Percentiles rank a stretch among this genome's conserved stretches.
Conservation (phyloP, 139 green algal species). For the Deuterostichococcus epilithicus region DNA sequence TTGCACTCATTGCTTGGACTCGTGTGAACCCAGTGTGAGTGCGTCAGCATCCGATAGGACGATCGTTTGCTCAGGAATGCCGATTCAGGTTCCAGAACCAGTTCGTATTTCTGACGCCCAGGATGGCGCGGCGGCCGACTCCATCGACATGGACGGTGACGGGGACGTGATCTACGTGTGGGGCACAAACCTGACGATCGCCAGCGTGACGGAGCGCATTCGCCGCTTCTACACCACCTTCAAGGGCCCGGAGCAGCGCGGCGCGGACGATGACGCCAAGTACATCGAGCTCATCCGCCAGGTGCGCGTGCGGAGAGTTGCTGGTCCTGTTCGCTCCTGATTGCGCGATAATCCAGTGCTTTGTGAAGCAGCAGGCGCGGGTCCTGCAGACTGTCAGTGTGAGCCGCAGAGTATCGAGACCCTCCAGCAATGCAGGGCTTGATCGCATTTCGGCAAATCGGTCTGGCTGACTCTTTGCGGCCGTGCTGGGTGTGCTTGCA, state of each 20-base stretch:
- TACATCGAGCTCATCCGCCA: conserved; percentile 54
- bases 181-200: conserved; percentile 79
- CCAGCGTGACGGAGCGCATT: conserved; percentile 26
- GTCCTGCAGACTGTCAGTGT: neutral
- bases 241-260: conserved; percentile 25
- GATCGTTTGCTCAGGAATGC: no score
- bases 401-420: neutral
- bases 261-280: conserved; percentile 31
- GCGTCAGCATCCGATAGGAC: no score
- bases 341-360: neutral
- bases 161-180: conserved; percentile 73
- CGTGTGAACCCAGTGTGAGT: no score
- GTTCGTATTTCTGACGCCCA: neutral
- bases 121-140: neutral
- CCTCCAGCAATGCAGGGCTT: neutral
- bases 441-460: neutral
- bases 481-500: conserved; percentile 4
- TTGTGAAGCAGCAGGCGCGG: neutral
- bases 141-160: conserved; percentile 29
- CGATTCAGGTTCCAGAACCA: no score
- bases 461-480: neutral
- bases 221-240: conserved; percentile 46
- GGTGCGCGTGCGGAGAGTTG: no score
- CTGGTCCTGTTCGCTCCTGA: no score
- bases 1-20: no score